A percentile compares a stretch with the other conserved stretches of the same genome.
These are phyloP conservation scores for Pythium folliculosum DNA, from an alignment of 352 stramenopile genomes.

Conservation along the genomic window DNA sequence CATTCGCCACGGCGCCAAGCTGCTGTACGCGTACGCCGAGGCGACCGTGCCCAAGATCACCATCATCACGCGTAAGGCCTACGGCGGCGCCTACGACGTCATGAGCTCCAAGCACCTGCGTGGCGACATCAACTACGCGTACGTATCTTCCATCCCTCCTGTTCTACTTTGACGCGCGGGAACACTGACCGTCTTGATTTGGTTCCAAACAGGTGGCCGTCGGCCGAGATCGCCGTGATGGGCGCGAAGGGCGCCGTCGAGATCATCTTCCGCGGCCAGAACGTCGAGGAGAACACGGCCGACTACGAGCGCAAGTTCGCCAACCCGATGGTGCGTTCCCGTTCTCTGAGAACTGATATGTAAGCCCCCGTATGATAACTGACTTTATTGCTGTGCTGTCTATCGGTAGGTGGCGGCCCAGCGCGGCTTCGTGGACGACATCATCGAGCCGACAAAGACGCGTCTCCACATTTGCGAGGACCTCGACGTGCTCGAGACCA, in stretches of 20 bases:
- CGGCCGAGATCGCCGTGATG: conserved; percentile 89
- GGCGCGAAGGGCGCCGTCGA: conserved; percentile 96
- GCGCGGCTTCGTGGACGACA: conserved; percentile 97
- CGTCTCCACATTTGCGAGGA: conserved; percentile 95
- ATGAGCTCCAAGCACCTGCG: conserved; percentile 98
- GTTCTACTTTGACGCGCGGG: background rate
- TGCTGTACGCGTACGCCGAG: conserved; percentile 98
- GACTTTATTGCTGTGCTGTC: background rate
- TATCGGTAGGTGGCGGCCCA: conserved; percentile 87
- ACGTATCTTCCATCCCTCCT: conserved; percentile 26
- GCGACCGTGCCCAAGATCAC: conserved; percentile 98
- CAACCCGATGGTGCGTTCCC: conserved; percentile 89
- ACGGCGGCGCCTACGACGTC: conserved; percentile 98
- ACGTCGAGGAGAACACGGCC: conserved; percentile 94
- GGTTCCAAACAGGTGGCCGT: conserved; percentile 52
- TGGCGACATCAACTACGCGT: conserved; percentile 97
- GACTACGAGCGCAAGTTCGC: conserved; percentile 97
- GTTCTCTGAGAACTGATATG: background rate
- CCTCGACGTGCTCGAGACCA: conserved; percentile 93
- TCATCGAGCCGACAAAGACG: conserved; percentile 96
- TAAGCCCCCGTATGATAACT: too few species aligned
- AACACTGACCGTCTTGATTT: conserved; percentile 24
- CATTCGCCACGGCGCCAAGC: conserved; percentile 97
- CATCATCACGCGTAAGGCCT: conserved; percentile 98
- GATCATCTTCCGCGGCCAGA: conserved; percentile 97